Evolutionary conservation across 495 filamentous ascomycete genomes (phyloP).

Genomic region (Cairneyella variabilis): DNA sequence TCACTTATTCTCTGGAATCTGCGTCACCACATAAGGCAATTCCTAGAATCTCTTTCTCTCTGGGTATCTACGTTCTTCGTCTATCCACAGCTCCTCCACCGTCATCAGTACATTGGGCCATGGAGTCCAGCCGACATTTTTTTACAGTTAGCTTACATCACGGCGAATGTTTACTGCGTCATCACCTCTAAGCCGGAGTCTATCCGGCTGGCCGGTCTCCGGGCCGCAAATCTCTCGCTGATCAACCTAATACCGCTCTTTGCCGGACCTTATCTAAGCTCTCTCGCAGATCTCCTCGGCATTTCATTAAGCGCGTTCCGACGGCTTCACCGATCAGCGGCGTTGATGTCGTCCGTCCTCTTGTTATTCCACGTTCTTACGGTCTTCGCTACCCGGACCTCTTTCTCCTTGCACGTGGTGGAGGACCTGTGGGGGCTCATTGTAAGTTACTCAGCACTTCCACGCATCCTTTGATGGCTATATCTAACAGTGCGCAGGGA

Average conservation of each 20-base stretch:
- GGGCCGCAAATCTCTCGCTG: slow-evolving; percentile 20
- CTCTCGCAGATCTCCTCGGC: slow-evolving; percentile 23
- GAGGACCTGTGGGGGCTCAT: slow-evolving; percentile 19
- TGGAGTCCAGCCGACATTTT: slow-evolving; percentile 19
- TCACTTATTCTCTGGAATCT: slow-evolving; percentile 9
- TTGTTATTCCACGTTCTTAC: slow-evolving; percentile 12
- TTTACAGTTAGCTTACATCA: slow-evolving; percentile 16
- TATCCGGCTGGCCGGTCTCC: slow-evolving; percentile 12
- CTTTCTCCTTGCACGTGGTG: slow-evolving; percentile 10
- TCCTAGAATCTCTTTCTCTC: slow-evolving; percentile 8
- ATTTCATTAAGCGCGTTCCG: slow-evolving; percentile 22
- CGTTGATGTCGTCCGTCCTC: slow-evolving; percentile 19
- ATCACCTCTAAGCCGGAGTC: slow-evolving; percentile 8
- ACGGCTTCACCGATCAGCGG: slow-evolving; percentile 17
- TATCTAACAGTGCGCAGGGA: slow-evolving; percentile 10
- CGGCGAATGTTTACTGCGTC: slow-evolving; percentile 13
- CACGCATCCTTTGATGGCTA: slow-evolving; percentile 3
- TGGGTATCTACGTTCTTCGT: slow-evolving; percentile 8
- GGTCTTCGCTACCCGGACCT: slow-evolving; percentile 2
- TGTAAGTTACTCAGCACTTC: slow-evolving; percentile 6
- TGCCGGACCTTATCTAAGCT: slow-evolving; percentile 12
- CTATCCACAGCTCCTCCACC: slow-evolving; percentile 1
- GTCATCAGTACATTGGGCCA: slow-evolving; percentile 12
- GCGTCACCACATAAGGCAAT: slow-evolving; percentile 6
- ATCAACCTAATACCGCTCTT: slow-evolving; percentile 22